These are phyloP conservation scores for Macrotyloma uniflorum DNA, from an alignment of 306 rosid genomes.

Conservation along the genomic window DNA sequence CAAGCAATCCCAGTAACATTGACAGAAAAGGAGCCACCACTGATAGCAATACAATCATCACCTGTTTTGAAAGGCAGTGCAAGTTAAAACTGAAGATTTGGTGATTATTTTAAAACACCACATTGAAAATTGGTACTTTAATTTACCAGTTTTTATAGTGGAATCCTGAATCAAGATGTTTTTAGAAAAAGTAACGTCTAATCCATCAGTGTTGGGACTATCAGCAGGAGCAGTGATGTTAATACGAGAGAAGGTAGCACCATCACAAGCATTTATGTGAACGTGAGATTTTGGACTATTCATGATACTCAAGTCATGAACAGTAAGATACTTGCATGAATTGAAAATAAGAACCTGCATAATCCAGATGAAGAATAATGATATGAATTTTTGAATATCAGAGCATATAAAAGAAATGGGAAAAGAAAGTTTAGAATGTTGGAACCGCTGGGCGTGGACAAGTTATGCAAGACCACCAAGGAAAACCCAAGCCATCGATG, in stretches of 20 bases:
- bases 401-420: too few relatives aligned
- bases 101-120: too few relatives aligned
- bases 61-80: not conserved
- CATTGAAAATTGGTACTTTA: too few relatives aligned
- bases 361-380: too few relatives aligned
- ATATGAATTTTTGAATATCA: too few relatives aligned
- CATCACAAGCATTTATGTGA: not conserved
- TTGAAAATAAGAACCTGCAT: constrained; percentile 13
- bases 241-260: constrained; percentile 12
- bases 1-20: constrained; percentile 41
- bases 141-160: constrained; percentile 40
- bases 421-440: not conserved
- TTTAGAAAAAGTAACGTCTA: constrained; percentile 29
- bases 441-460: constrained; percentile 12
- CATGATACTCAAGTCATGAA: not conserved
- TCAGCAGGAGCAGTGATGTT: constrained; percentile 28
- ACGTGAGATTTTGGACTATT: constrained; percentile 42
- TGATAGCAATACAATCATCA: not conserved
- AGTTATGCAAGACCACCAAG: constrained; percentile 27
- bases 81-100: too few relatives aligned
- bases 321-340: not conserved
- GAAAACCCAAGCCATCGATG: not conserved
- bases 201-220: constrained; percentile 61
- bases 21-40: constrained; percentile 29
- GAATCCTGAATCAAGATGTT: constrained; percentile 35